Base-by-base conservation (phyloP, 257 asterid species). In the Solanum lycopersicoides region DNA sequence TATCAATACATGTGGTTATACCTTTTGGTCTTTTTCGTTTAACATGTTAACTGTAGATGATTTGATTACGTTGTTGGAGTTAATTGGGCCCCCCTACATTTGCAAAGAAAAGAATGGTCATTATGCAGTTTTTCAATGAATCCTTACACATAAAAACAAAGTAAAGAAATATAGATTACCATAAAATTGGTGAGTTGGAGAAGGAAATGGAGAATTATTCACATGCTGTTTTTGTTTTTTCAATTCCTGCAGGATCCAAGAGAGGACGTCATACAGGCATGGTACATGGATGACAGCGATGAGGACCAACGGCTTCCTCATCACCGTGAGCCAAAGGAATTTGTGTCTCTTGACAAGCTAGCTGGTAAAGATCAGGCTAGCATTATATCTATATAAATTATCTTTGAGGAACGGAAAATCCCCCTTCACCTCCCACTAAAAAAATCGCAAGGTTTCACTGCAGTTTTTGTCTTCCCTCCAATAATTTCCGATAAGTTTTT, bases 301-400 rank as follows among this genome's bases (percentile, higher is more conserved):
- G 97, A 91, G 91, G 99, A 95, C 90, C 99, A 96, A 93, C 92
- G 99, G 73, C 98, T 94, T 88, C 99, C 98, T 53, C 99, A 96
- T 92, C 97, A 96, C 90, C 93, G 96, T 45, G 91, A 92, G 60
- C 98, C 99, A 15, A 91, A 92, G 89, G 95, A 95, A 89, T 95
- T 90, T 83, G 98, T 96, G 59, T 94, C 98, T 59, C 93, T 96
- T 71, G 96, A 95, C 69, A 96, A 95, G 90, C 98, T 96, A 74
- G 97, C 93, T 88, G 99, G 98, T 96, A 93, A 66, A 30, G 28
- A 69, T 65, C 71, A 68, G 86, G 77, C 14, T 45, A 74, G 30
- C 73, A 60, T 21, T 37, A 50, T 72, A 63, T 14, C 4, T 56
- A 3, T 32, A 4, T 21, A 35, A 6, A 3, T 30, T 65, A 28